Percentiles rank a stretch among this genome's conserved stretches.
Conservation (phyloP, 75 land plant genomes). For the Cunninghamia lanceolata region DNA sequence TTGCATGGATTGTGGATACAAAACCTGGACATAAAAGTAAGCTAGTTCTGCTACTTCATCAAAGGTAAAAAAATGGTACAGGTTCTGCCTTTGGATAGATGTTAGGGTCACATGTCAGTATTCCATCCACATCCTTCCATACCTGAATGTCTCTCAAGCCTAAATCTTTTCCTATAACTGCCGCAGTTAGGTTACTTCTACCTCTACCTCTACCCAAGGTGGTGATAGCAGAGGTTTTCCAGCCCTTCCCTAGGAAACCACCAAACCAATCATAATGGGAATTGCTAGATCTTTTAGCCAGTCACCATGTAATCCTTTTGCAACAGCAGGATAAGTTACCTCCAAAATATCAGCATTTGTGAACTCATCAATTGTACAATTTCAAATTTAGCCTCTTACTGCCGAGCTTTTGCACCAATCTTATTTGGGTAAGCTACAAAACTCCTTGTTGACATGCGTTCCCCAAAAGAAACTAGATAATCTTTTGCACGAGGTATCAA, state of each 20-base stretch:
- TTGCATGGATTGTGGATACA: no score
- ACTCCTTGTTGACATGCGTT: constrained; percentile 89
- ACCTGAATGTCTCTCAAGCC: constrained; percentile 91
- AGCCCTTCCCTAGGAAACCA: constrained; percentile 97
- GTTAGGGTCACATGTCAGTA: constrained; percentile 95
- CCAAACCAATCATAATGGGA: constrained; percentile 94
- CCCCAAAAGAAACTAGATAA: constrained; percentile 91
- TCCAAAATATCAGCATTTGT: constrained; percentile 97
- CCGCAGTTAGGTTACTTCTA: constrained; percentile 97
- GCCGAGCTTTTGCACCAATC: constrained; percentile 77
- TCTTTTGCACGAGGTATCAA: constrained; percentile 72
- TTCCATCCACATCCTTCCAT: constrained; percentile 99
- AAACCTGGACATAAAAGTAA: constrained; percentile 96
- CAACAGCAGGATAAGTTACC: constrained; percentile 93
- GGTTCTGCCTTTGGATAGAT: constrained; percentile 66
- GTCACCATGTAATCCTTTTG: constrained; percentile 65
- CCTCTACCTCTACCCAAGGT: constrained; percentile 98
- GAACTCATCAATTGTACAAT: constrained; percentile 95
- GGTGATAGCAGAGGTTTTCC: constrained; percentile 80
- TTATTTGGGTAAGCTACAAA: constrained; percentile 83
- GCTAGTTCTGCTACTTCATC: constrained; percentile 99
- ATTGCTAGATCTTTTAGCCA: constrained; percentile 78
- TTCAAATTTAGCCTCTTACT: constrained; percentile 98
- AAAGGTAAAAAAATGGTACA: constrained; percentile 88
- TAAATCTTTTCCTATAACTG: constrained; percentile 90